Base-by-base conservation (phyloP, 1,284 basidiomycete genomes). In the Trichosporon sp. region DNA sequence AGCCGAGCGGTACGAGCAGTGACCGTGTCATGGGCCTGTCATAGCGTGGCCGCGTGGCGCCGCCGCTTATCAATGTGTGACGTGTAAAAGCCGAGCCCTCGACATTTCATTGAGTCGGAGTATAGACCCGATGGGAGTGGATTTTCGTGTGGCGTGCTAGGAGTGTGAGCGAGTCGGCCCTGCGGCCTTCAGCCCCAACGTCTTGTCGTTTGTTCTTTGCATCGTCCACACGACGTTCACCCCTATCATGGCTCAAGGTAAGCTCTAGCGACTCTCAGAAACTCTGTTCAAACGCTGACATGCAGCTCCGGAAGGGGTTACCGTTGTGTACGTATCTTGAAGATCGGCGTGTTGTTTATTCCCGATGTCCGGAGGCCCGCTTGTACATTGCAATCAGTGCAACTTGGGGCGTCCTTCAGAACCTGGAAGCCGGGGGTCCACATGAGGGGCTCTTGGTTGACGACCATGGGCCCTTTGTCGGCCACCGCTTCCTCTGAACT, bases 311-410 rank as follows among this genome's bases (percentile, higher is more conserved):
- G 58, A 65, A 65, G 67, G 67, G 57, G 67, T 68, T 36, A 60
- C 67, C 59, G 67, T 68, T 63, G 67, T 68, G 67, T 68, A 60
- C 62, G 67, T 68, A 61, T 62, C 32, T 2, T 29, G 7, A 37
- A 34, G 36, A 16, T 40, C 49, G 23, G 32, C 54, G 34, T 19
- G 32, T 25, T 27, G 33, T 32, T 54, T 31, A 13, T 40, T 37
- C 23, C 40, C 40, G n/a, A n/a, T n/a, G 7, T 40, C 16, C 25
- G 27, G 34, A 29, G 13, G 33, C 25, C 23, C 23, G 19, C 36
- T 19, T 58, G 25, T 16, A 23, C 33, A 11, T 58, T 9, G 21
- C 5, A 56, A 23, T n/a, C 4, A 44, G 34, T 16, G 29, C 21
- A 23, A 16, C 19, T 8, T 21, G 44, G 21, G 56, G 16, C 32